Percentiles rank a stretch among this genome's conserved stretches.
Evolutionary conservation across 768 basidiomycete genomes (phyloP).

Genomic region (Suillus sp.): DNA sequence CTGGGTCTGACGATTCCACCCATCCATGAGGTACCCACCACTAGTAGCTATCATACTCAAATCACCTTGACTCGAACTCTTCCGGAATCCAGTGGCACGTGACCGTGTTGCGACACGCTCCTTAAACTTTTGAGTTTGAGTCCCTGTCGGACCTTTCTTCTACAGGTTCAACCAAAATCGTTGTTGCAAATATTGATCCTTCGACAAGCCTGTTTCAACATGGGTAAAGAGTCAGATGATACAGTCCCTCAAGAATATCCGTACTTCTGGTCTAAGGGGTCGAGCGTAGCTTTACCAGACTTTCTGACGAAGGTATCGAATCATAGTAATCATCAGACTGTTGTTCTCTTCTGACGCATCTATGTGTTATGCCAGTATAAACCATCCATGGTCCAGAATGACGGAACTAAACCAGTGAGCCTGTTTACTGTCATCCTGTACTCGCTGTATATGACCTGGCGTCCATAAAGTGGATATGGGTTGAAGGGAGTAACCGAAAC

Average conservation of each 20-base stretch:
- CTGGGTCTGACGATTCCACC: no score
- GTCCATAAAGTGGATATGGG: conserved; percentile 67
- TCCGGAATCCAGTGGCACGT: background rate
- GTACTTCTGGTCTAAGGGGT: conserved; percentile 54
- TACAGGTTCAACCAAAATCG: background rate
- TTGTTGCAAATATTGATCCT: no score
- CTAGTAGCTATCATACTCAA: no score
- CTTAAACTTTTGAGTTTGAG: background rate
- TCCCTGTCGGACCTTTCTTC: background rate
- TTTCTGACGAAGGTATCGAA: conserved; percentile 56
- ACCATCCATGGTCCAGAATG: conserved; percentile 78
- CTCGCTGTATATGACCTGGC: background rate
- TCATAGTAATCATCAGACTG: background rate
- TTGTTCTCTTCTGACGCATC: conserved; percentile 10
- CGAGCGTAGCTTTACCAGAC: conserved; percentile 46
- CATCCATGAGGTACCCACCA: no score
- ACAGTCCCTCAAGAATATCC: conserved; percentile 41
- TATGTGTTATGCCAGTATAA: conserved; percentile 50
- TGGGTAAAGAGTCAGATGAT: conserved; percentile 39
- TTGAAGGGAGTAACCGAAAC: conserved; percentile 26
- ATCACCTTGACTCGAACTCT: no score
- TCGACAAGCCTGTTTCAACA: background rate
- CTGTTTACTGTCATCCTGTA: background rate
- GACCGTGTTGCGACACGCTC: conserved; percentile 3
- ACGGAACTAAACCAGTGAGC: conserved; percentile 72